Percentiles rank a stretch among this genome's conserved stretches.
These are phyloP conservation scores for Rhododendron molle DNA, from an alignment of 148 eudicot species.

Conservation along the genomic window DNA sequence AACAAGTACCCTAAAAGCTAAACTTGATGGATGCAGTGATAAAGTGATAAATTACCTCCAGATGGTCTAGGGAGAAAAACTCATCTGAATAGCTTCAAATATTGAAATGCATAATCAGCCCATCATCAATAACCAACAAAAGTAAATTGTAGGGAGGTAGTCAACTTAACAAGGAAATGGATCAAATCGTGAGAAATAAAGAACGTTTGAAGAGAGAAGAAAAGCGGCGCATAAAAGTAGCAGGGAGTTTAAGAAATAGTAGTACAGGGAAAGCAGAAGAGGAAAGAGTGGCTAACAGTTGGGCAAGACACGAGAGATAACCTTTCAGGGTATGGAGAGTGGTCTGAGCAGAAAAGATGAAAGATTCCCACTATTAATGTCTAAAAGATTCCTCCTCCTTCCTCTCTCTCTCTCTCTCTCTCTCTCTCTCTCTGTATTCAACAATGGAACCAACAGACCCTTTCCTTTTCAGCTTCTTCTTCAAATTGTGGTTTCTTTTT, in stretches of 20 bases:
- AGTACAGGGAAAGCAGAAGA: background rate
- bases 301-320: conserved; percentile 1
- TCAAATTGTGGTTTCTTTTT: conserved; percentile 2
- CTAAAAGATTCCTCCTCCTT: conserved; percentile 1
- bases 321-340: conserved; percentile 1
- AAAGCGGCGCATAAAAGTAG: background rate
- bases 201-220: background rate
- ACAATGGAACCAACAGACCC: conserved; percentile 8
- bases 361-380: conserved; percentile 21
- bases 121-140: conserved; percentile 9
- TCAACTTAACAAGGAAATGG: background rate
- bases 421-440: background rate
- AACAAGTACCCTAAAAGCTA: background rate
- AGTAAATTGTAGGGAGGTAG: background rate
- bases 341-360: background rate
- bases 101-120: conserved; percentile 9
- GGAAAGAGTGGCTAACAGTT: background rate
- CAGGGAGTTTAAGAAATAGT: conserved; percentile 11
- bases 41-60: background rate
- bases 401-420: conserved; percentile 3
- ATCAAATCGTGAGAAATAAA: background rate
- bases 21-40: background rate
- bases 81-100: background rate
- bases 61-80: background rate
- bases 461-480: background rate